Evolutionary conservation across 805 yeast genomes (phyloP).

Genomic region (Kurtzmaniella fragi): DNA sequence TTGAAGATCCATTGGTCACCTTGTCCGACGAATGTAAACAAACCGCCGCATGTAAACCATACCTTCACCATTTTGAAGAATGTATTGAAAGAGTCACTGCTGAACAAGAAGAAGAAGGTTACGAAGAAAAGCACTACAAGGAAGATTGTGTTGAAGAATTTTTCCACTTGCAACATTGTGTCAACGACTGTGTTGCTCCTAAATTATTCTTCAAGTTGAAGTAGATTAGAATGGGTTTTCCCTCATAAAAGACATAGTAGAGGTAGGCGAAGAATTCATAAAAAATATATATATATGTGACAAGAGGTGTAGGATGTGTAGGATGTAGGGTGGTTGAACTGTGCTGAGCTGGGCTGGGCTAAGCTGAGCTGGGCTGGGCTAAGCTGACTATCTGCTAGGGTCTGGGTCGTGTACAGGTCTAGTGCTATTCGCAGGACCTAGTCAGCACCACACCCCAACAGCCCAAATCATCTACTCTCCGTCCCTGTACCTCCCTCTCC

Average conservation of each 20-base stretch:
- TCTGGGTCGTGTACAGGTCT: too few species aligned
- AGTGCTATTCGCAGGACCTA: too few species aligned
- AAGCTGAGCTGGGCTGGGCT: too few species aligned
- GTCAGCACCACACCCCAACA: too few species aligned
- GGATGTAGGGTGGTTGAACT: too few species aligned
- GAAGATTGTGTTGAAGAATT: conserved; percentile 98
- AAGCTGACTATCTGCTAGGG: too few species aligned
- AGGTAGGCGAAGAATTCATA: too few species aligned
- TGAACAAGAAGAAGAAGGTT: conserved; percentile 79
- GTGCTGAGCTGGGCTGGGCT: too few species aligned
- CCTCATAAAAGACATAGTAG: background rate
- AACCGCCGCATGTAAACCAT: conserved; percentile 62
- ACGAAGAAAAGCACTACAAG: conserved; percentile 74
- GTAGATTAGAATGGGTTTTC: conserved; percentile 28
- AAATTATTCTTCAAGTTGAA: conserved; percentile 81
- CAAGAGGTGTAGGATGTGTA: too few species aligned
- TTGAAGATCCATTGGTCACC: conserved; percentile 41
- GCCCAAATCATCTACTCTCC: too few species aligned
- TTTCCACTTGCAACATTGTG: conserved; percentile 92
- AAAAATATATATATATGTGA: too few species aligned
- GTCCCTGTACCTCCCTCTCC: too few species aligned
- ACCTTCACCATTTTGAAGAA: conserved; percentile 86
- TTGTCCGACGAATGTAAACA: conserved; percentile 58
- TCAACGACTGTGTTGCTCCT: conserved; percentile 90
- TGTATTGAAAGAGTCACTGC: conserved; percentile 93